phyloP scores from a whole-genome alignment of 129 eudicot species.

The Flaveria bidentis region DNA sequence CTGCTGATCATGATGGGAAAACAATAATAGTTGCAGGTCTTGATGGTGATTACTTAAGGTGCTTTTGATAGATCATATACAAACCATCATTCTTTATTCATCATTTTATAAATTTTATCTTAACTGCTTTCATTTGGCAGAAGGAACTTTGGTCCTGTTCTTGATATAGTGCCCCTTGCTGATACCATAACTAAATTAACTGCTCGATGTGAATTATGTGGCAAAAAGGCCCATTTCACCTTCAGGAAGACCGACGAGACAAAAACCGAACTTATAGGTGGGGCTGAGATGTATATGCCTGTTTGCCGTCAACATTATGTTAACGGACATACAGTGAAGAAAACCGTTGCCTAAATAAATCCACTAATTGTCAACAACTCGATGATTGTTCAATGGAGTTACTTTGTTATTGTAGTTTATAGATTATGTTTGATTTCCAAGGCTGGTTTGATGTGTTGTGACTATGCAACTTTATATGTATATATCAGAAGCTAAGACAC shows the following conservation, averaged over 20 bases:
- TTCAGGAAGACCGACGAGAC: constrained; percentile 62
- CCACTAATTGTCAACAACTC: neutral
- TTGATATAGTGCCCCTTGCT: constrained; percentile 82
- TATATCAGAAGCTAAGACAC: constrained; percentile 15
- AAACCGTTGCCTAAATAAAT: constrained; percentile 18
- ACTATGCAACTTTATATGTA: constrained; percentile 18
- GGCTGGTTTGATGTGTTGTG: constrained; percentile 26
- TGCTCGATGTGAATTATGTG: constrained; percentile 84
- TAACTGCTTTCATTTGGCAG: constrained; percentile 41
- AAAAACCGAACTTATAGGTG: constrained; percentile 73
- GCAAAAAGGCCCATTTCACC: constrained; percentile 74
- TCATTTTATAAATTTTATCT: neutral
- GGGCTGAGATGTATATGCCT: constrained; percentile 88
- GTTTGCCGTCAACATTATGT: constrained; percentile 92
- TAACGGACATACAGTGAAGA: constrained; percentile 46
- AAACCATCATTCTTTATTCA: neutral
- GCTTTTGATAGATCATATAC: neutral
- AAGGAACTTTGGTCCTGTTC: constrained; percentile 89
- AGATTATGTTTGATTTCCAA: neutral
- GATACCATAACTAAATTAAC: constrained; percentile 85
- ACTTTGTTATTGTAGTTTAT: neutral
- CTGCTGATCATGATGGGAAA: constrained; percentile 88
- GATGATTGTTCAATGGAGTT: constrained; percentile 15
- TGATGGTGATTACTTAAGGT: constrained; percentile 97
- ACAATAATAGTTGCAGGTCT: constrained; percentile 83